Percentiles rank a stretch among this genome's conserved stretches.
Evolutionary conservation across 768 basidiomycete species (phyloP).

Genomic region (Epithele typhae): DNA sequence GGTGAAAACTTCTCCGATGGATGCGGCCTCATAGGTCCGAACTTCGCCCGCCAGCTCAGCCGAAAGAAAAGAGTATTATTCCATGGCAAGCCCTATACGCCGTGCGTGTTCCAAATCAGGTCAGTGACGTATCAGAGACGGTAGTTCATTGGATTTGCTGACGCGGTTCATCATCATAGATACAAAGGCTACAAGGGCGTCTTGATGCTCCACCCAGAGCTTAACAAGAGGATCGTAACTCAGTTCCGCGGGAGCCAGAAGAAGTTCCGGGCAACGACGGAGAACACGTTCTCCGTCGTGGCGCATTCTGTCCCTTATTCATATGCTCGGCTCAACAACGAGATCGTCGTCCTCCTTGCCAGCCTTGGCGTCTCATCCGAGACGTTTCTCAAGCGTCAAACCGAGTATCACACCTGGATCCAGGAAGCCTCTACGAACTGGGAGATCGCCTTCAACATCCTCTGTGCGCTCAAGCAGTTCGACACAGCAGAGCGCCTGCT

Average conservation of each 20-base stretch:
- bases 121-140: slow-evolving; percentile 17
- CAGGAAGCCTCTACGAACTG: slow-evolving; percentile 42
- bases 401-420: slow-evolving; percentile 58
- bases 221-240: slow-evolving; percentile 45
- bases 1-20: slow-evolving; percentile 67
- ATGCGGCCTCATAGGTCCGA: slow-evolving; percentile 57
- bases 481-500: slow-evolving; percentile 48
- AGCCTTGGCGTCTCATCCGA: slow-evolving; percentile 58
- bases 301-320: slow-evolving; percentile 59
- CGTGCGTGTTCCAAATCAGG: slow-evolving; percentile 62
- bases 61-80: slow-evolving; percentile 52
- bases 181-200: slow-evolving; percentile 74
- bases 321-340: slow-evolving; percentile 66
- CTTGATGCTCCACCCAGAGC: slow-evolving; percentile 58
- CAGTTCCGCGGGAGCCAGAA: slow-evolving; percentile 69
- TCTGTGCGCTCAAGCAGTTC: slow-evolving; percentile 46
- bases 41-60: slow-evolving; percentile 48
- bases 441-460: slow-evolving; percentile 50
- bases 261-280: slow-evolving; percentile 54
- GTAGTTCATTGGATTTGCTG: neutral
- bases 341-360: slow-evolving; percentile 61
- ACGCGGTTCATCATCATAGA: slow-evolving; percentile 27
- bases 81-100: slow-evolving; percentile 52
- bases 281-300: slow-evolving; percentile 64
- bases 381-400: slow-evolving; percentile 49